Percentiles rank a stretch among this genome's conserved stretches.
phyloP scores from a whole-genome alignment of 176 grass and related monocot species.

The Aegilops longissima region DNA sequence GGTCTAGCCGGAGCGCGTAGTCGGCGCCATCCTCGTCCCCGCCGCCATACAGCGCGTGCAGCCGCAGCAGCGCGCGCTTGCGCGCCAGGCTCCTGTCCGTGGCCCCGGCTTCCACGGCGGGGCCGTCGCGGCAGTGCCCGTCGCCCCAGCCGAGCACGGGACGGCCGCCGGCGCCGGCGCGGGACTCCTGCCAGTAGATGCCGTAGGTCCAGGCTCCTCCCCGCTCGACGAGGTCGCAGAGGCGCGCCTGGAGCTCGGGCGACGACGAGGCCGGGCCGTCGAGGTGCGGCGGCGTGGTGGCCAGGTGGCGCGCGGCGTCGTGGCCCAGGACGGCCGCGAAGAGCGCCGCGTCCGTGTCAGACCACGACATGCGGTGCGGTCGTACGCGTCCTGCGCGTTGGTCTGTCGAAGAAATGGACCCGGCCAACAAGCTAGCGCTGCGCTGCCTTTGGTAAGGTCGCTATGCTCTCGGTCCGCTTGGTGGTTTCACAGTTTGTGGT shows the following conservation, averaged over 20 bases:
- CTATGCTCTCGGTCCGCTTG: neutral
- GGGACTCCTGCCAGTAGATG: conserved; percentile 88
- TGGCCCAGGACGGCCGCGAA: conserved; percentile 66
- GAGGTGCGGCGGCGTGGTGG: conserved; percentile 46
- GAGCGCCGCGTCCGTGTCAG: conserved; percentile 59
- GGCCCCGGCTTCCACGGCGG: neutral
- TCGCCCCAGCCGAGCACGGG: conserved; percentile 79
- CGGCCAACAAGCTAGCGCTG: too few relatives aligned
- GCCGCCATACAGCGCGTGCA: conserved; percentile 62
- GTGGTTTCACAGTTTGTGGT: neutral
- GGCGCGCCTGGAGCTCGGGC: conserved; percentile 48
- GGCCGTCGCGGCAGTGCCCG: conserved; percentile 74
- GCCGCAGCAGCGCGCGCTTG: conserved; percentile 76
- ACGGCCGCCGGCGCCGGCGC: conserved; percentile 21
- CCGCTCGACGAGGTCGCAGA: conserved; percentile 70
- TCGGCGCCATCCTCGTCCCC: conserved; percentile 65
- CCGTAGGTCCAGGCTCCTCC: conserved; percentile 56
- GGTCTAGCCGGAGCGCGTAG: conserved; percentile 62
- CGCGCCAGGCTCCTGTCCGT: conserved; percentile 35
- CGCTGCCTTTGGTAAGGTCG: neutral
- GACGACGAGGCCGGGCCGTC: conserved; percentile 38
- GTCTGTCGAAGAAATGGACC: neutral
- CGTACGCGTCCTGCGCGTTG: neutral
- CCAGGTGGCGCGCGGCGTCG: conserved; percentile 65
- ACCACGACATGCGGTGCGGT: conserved; percentile 51